These are phyloP conservation scores for Lentinula edodes DNA, from an alignment of 768 basidiomycete species.

Conservation along the genomic window DNA sequence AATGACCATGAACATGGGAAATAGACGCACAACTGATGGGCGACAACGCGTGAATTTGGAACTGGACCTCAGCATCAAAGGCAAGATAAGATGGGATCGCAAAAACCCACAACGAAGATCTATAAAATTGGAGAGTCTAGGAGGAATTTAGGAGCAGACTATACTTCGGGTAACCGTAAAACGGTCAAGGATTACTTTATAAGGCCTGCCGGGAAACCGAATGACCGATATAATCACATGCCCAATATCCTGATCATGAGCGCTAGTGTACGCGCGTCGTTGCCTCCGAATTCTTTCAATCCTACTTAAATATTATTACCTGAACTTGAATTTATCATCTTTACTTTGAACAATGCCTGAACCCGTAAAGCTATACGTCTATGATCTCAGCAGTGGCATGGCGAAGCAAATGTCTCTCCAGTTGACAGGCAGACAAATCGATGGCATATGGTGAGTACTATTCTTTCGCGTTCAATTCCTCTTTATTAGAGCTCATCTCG, in stretches of 20 bases:
- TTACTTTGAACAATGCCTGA: constrained; percentile 21
- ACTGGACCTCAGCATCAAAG: constrained; percentile 5
- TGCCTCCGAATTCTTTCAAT: neutral
- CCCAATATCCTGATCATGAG: neutral
- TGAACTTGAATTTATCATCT: neutral
- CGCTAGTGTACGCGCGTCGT: constrained; percentile 5
- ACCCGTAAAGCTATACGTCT: constrained; percentile 80
- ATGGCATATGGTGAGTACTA: constrained; percentile 83
- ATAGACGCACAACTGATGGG: constrained; percentile 3
- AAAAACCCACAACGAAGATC: neutral
- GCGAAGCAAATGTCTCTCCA: constrained; percentile 74
- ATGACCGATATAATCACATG: neutral
- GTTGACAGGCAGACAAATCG: constrained; percentile 84
- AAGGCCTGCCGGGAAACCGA: neutral
- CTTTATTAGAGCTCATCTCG: neutral
- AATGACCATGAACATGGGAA: neutral
- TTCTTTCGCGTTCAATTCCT: neutral
- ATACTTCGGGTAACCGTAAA: neutral
- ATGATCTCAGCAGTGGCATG: constrained; percentile 87
- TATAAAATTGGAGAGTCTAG: neutral
- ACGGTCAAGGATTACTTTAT: neutral
- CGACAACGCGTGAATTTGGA: neutral
- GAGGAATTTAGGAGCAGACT: neutral
- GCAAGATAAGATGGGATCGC: neutral
- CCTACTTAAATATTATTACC: neutral